Base-by-base conservation (phyloP, 2,329 filamentous ascomycete genomes). In the Aspergillus persii region DNA sequence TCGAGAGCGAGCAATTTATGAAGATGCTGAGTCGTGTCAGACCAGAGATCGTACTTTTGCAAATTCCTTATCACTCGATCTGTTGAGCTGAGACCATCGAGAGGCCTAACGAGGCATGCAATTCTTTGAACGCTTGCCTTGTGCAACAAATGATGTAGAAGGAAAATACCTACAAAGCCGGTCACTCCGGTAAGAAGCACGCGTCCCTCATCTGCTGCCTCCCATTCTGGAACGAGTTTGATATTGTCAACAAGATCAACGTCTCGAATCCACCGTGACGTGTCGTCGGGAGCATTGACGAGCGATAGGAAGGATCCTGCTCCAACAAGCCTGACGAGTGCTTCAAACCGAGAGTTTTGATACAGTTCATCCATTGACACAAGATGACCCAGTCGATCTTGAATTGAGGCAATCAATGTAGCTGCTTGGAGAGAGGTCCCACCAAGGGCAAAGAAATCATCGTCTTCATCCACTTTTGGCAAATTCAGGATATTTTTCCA, bases 131-230 rank as follows among this genome's bases (percentile, higher is more conserved):
- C 59, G 3, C 26, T 31, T 29, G 56, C 41, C 9, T 15, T 33
- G 5, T 39, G 30, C n/a, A 61, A 11, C 4, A 61, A 26, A 7
- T 12, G 51, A 12, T 52, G 52, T 4, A 58, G 56, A 27, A 58
- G 41, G 39, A 55, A 53, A 1, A 53, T 53, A 4, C 59, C 56
- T 15, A 61, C 48, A 26, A 61, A 61, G n/a, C 59, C 59, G 3
- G 59, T 56, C 4, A 29, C 56, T 6, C 59, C 59, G 9, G 59
- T 56, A 29, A 61, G 27, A 29, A 61, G 50, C 7, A 59, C 59
- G 23, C 26, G 47, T 8, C 59, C 59, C 11, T 61, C 59, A 51
- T 39, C 41, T 5, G 31, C n/a, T 30, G 51, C 36, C 11, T 59
- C 46, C 59, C 59, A 59, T 9, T 56, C 23, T 31, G 52, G 59